Conservation (phyloP, 164 flowering plant genomes). For the Tetracentron sinense region DNA sequence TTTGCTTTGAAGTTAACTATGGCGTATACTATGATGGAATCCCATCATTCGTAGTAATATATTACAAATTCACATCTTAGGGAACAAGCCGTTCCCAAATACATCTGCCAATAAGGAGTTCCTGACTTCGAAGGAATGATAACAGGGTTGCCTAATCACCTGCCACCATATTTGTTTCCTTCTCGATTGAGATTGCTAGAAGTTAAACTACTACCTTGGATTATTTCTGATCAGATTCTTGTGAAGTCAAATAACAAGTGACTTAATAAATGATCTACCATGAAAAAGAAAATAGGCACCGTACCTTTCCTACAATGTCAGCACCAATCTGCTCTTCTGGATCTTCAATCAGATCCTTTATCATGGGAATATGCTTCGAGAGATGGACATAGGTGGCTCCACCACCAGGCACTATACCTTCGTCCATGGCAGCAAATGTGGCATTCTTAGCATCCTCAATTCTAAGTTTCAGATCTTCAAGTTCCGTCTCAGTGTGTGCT, state of each 20-base stretch:
- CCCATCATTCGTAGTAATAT: too few species aligned
- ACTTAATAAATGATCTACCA: too few species aligned
- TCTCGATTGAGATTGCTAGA: neutral
- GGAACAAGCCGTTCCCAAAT: too few species aligned
- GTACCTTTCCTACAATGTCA: slow-evolving; percentile 66
- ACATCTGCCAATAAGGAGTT: too few species aligned
- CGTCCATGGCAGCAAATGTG: slow-evolving; percentile 88
- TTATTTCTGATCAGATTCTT: too few species aligned
- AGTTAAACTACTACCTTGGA: neutral
- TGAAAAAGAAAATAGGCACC: neutral
- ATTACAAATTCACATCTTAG: too few species aligned
- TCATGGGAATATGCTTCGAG: slow-evolving; percentile 46
- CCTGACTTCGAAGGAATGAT: too few species aligned
- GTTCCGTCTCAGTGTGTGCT: slow-evolving; percentile 86
- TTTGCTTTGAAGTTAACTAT: too few species aligned
- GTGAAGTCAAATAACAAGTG: too few species aligned
- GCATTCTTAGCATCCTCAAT: slow-evolving; percentile 94
- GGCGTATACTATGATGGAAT: too few species aligned
- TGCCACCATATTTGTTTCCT: too few species aligned
- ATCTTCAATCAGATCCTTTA: slow-evolving; percentile 52
- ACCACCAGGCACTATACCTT: slow-evolving; percentile 95
- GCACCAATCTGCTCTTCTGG: slow-evolving; percentile 81
- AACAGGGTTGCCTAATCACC: too few species aligned
- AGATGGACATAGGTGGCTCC: slow-evolving; percentile 81
- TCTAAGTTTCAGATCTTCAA: slow-evolving; percentile 84